phyloP scores from a whole-genome alignment of 345 rosid species.

The Tarenaya hassleriana region DNA sequence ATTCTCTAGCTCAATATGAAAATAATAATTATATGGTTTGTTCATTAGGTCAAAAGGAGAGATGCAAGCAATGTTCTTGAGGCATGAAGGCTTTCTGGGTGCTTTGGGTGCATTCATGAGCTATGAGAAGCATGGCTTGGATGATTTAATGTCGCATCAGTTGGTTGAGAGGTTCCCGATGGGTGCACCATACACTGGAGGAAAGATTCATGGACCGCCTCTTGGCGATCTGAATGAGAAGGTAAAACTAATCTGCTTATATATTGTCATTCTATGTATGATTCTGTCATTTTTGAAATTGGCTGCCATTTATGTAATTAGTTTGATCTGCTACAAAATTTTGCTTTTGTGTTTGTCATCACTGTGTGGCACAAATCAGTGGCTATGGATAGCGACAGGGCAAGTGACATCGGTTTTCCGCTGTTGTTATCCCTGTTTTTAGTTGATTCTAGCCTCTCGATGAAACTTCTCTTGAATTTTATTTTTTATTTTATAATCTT shows the following conservation, averaged over 20 bases:
- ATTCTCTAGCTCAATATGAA: neutral
- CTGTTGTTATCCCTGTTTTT: too few relatives aligned
- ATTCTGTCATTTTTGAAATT: neutral
- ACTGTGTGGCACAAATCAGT: too few relatives aligned
- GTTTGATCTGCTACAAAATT: neutral
- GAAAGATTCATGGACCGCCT: constrained; percentile 95
- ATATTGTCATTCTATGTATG: neutral
- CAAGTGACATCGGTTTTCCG: too few relatives aligned
- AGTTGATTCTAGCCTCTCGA: too few relatives aligned
- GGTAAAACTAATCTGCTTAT: constrained; percentile 40
- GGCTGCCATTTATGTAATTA: neutral
- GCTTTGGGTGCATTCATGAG: constrained; percentile 99
- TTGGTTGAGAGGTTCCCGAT: constrained; percentile 99
- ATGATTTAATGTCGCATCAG: constrained; percentile 97
- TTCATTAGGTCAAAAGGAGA: constrained; percentile 83
- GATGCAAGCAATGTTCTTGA: constrained; percentile 91
- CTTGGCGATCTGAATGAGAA: constrained; percentile 92
- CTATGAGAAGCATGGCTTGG: constrained; percentile 95
- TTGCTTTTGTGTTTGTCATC: neutral
- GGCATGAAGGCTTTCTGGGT: constrained; percentile 98
- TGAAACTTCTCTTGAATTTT: too few relatives aligned
- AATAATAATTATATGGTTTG: neutral
- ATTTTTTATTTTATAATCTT: too few relatives aligned
- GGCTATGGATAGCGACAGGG: too few relatives aligned
- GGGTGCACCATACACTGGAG: constrained; percentile 99